These are phyloP conservation scores for Phytopythium ostracodes DNA, from an alignment of 352 stramenopile species.

Conservation along the genomic window DNA sequence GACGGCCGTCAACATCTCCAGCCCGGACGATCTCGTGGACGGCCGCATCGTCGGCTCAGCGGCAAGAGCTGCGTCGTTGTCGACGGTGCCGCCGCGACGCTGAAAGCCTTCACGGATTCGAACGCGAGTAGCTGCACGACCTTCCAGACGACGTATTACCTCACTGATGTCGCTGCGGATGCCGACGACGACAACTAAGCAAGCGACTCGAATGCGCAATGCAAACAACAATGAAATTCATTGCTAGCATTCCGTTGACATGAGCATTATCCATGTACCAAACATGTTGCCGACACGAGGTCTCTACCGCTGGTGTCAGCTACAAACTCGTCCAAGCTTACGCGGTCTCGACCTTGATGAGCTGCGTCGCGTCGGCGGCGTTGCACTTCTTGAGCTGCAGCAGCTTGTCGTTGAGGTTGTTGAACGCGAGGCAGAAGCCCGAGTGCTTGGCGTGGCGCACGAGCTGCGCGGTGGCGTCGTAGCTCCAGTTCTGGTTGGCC, in stretches of 20 bases:
- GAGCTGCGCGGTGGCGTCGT: conserved; percentile 31
- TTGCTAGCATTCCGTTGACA: background rate
- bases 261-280: background rate
- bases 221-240: background rate
- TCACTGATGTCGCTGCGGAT: background rate
- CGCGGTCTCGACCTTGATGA: conserved; percentile 21
- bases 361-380: conserved; percentile 34
- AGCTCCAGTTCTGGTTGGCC: conserved; percentile 60
- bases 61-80: background rate
- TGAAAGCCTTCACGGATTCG: background rate
- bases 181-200: background rate
- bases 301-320: background rate
- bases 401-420: conserved; percentile 35
- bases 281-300: background rate
- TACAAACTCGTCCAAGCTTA: conserved; percentile 13
- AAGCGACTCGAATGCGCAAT: background rate
- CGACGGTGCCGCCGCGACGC: background rate
- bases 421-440: conserved; percentile 49
- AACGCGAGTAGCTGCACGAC: conserved; percentile 3
- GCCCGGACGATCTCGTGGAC: background rate
- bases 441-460: conserved; percentile 45
- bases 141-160: background rate
- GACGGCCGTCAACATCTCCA: background rate
- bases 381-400: conserved; percentile 50
- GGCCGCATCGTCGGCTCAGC: background rate